Conservation (phyloP, 192 early-diverging fungal genomes). For the Rhizoclosmatium sp. region DNA sequence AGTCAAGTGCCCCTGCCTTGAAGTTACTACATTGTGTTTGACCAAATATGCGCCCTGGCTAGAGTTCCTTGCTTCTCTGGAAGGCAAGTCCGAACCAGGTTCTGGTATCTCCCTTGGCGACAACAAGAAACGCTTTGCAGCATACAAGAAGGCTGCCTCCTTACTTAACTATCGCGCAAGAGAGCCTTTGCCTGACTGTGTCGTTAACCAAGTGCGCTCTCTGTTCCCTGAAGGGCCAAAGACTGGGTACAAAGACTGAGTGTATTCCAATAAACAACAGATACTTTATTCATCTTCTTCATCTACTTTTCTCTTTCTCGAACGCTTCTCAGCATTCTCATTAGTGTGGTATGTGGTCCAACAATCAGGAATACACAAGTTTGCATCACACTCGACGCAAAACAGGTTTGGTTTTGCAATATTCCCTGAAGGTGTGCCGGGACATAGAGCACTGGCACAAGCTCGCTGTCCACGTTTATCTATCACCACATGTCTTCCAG, state of each 20-base stretch:
- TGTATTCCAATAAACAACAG: not conserved
- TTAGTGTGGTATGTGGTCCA: not conserved
- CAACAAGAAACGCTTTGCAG: not conserved
- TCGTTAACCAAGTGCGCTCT: not conserved
- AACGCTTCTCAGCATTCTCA: not conserved
- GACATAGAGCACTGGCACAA: not conserved
- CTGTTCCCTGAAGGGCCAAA: not conserved
- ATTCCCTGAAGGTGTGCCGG: not conserved
- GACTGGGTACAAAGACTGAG: not conserved
- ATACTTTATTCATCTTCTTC: not conserved
- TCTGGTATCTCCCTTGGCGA: not conserved
- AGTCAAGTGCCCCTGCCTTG: not conserved
- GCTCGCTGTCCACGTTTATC: not conserved
- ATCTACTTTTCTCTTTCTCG: not conserved
- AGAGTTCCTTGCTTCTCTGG: not conserved
- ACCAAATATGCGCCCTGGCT: not conserved
- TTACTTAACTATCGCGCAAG: not conserved
- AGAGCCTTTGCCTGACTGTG: not conserved
- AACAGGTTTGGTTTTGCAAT: not conserved
- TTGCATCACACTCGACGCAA: not conserved
- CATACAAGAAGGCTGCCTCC: not conserved
- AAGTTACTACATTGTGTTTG: not conserved
- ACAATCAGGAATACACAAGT: not conserved
- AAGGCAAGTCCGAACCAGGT: not conserved
- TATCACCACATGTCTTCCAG: not conserved